These are phyloP conservation scores for Simplicillium sp. DNA, from an alignment of 2,329 filamentous ascomycete genomes.

Conservation along the genomic window DNA sequence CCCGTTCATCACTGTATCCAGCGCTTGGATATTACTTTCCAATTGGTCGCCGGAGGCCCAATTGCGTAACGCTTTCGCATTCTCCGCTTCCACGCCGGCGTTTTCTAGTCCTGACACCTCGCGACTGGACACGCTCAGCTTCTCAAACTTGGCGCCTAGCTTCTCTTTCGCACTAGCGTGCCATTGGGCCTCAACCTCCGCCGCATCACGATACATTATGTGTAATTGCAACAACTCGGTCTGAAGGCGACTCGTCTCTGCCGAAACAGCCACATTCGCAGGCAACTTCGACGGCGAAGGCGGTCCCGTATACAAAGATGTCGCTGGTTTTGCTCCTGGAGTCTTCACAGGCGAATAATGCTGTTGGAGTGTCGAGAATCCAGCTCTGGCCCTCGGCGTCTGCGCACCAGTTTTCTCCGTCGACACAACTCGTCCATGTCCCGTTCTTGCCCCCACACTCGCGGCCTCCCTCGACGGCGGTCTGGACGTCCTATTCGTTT, in stretches of 20 bases:
- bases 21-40: slow-evolving; percentile 46
- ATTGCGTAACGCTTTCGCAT: slow-evolving; percentile 38
- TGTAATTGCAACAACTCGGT: slow-evolving; percentile 58
- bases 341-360: slow-evolving; percentile 58
- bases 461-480: slow-evolving; percentile 7
- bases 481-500: background rate
- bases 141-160: slow-evolving; percentile 35
- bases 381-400: slow-evolving; percentile 8
- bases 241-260: slow-evolving; percentile 49
- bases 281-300: slow-evolving; percentile 53
- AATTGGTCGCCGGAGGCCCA: slow-evolving; percentile 37
- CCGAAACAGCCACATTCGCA: slow-evolving; percentile 47
- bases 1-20: slow-evolving; percentile 47
- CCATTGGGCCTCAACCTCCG: slow-evolving; percentile 37
- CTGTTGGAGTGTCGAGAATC: slow-evolving; percentile 39
- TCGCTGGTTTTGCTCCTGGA: slow-evolving; percentile 51
- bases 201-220: slow-evolving; percentile 48
- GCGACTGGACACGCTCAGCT: slow-evolving; percentile 22
- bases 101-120: slow-evolving; percentile 27
- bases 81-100: slow-evolving; percentile 37
- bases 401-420: slow-evolving; percentile 10
- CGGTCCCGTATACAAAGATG: slow-evolving; percentile 45
- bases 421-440: slow-evolving; percentile 11
- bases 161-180: slow-evolving; percentile 41
- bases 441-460: slow-evolving; percentile 9